Percentiles rank a stretch among this genome's conserved stretches.
Evolutionary conservation across 306 rosid genomes (phyloP).

Genomic region (Glycyrrhiza uralensis): DNA sequence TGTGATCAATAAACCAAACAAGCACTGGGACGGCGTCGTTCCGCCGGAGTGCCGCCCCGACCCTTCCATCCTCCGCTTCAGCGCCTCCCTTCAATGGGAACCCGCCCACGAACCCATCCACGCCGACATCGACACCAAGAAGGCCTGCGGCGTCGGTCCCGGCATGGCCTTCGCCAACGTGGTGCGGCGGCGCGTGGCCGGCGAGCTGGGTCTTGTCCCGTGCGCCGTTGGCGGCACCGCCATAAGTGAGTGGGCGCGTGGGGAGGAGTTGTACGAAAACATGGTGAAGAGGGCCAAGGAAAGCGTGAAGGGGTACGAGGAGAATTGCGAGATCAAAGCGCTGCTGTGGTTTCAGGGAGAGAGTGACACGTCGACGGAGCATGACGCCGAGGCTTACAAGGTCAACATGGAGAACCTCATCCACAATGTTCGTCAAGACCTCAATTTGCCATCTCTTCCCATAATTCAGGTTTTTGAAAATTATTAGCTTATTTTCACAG

Average conservation of each 20-base stretch:
- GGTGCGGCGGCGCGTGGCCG: constrained; percentile 34
- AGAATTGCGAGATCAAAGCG: constrained; percentile 43
- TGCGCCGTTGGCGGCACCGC: constrained; percentile 91
- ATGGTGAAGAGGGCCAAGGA: constrained; percentile 65
- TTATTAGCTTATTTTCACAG: too few relatives aligned
- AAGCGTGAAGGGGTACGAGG: constrained; percentile 45
- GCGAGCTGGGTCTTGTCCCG: constrained; percentile 60
- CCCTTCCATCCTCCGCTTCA: constrained; percentile 57
- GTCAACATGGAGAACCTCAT: constrained; percentile 60
- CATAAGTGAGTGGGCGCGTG: constrained; percentile 90
- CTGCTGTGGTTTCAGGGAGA: constrained; percentile 89
- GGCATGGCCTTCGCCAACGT: constrained; percentile 73
- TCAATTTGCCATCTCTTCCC: constrained; percentile 62
- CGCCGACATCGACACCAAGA: constrained; percentile 60
- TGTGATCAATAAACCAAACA: constrained; percentile 24
- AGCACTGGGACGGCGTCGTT: constrained; percentile 67
- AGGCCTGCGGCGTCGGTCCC: constrained; percentile 74
- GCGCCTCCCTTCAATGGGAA: constrained; percentile 61
- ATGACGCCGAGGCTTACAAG: constrained; percentile 57
- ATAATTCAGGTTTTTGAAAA: constrained; percentile 82
- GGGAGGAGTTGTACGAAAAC: constrained; percentile 59
- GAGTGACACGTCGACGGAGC: constrained; percentile 50
- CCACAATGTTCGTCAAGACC: constrained; percentile 61
- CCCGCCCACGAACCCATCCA: constrained; percentile 71
- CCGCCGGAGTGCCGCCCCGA: constrained; percentile 57